phyloP scores from a whole-genome alignment of 345 rosid species.

The Aquilaria sinensis region DNA sequence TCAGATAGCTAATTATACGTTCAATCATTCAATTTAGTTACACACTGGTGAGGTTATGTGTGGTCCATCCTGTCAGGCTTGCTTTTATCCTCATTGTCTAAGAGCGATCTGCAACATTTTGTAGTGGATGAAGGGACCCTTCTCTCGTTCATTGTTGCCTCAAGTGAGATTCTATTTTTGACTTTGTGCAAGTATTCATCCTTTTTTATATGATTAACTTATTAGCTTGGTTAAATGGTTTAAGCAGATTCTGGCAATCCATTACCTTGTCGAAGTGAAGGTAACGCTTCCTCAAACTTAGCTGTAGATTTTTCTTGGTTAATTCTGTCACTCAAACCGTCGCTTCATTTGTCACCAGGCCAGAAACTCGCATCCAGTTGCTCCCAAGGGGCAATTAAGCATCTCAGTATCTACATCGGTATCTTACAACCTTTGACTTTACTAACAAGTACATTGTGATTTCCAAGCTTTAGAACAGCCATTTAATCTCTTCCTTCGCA shows the following conservation, averaged over 20 bases:
- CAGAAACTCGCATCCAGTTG: conserved; percentile 63
- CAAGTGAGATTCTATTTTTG: conserved; percentile 30
- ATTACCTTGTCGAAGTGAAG: conserved; percentile 44
- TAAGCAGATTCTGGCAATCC: conserved; percentile 52
- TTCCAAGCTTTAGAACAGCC: not conserved
- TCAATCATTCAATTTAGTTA: not conserved
- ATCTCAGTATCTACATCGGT: conserved; percentile 43
- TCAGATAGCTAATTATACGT: not conserved
- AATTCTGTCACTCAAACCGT: not conserved
- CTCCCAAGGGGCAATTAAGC: conserved; percentile 45
- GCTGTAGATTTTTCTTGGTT: not conserved
- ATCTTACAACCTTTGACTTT: not conserved
- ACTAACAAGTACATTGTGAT: not conserved
- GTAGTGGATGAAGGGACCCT: conserved; percentile 65
- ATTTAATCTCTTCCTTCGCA: conserved; percentile 17
- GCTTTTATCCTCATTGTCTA: conserved; percentile 28
- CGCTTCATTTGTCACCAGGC: conserved; percentile 23
- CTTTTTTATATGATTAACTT: conserved; percentile 16
- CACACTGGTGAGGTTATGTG: not conserved
- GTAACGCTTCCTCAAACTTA: conserved; percentile 18
- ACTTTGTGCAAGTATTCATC: not conserved
- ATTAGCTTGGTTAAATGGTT: too few species aligned
- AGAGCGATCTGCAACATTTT: conserved; percentile 59
- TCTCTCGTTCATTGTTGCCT: conserved; percentile 68
- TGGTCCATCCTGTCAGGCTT: conserved; percentile 34